phyloP scores from a whole-genome alignment of 768 basidiomycete species.

The Termitomyces sp. region DNA sequence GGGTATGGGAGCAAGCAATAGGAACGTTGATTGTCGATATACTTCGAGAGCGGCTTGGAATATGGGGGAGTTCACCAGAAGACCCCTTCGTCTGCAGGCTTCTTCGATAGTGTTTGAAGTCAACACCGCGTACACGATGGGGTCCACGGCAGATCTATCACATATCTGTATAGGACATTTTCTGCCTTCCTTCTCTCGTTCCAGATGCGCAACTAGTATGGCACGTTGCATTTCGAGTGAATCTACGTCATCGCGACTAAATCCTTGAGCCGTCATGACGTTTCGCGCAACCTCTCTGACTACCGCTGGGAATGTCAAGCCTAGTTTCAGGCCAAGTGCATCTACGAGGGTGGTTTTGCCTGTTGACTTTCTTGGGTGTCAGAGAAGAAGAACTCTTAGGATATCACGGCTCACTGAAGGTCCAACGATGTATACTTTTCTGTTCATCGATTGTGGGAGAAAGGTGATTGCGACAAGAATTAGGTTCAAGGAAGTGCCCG shows the following conservation, averaged over 20 bases:
- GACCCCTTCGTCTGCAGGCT: conserved; percentile 24
- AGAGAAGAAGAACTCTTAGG: background rate
- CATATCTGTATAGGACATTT: conserved; percentile 35
- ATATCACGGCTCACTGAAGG: conserved; percentile 35
- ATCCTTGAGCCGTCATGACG: conserved; percentile 49
- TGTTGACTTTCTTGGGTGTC: conserved; percentile 34
- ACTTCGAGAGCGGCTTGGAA: conserved; percentile 36
- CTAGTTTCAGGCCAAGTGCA: conserved; percentile 38
- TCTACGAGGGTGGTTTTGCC: conserved; percentile 68
- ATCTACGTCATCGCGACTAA: conserved; percentile 43
- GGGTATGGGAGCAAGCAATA: conserved; percentile 47
- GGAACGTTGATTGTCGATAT: conserved; percentile 43
- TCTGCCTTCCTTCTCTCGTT: conserved; percentile 30
- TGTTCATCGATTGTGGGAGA: conserved; percentile 8
- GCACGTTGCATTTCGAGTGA: conserved; percentile 55
- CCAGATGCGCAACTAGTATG: conserved; percentile 53
- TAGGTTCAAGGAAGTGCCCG: conserved; percentile 11
- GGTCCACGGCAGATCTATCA: conserved; percentile 62
- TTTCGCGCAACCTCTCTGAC: conserved; percentile 58
- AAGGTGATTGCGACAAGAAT: background rate
- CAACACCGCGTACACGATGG: conserved; percentile 55
- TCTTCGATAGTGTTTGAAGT: conserved; percentile 32
- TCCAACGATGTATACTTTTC: conserved; percentile 40
- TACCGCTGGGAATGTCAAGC: conserved; percentile 30
- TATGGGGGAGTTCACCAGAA: conserved; percentile 27